phyloP scores from a whole-genome alignment of 179 eudicot species.

The Corrigiola litoralis region DNA sequence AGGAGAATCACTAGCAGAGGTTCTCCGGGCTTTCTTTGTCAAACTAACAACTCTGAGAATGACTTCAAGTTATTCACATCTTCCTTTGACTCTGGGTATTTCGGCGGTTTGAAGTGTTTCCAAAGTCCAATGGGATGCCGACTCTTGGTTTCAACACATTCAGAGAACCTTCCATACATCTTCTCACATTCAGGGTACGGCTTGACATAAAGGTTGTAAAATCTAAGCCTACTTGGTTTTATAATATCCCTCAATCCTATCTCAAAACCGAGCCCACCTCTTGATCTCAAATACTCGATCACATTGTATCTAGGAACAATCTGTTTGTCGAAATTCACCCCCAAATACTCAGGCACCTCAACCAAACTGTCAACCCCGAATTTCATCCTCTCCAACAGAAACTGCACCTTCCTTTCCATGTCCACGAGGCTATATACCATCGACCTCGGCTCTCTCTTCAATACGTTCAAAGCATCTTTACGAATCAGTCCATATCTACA shows the following conservation, averaged over 20 bases:
- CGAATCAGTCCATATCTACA: constrained; percentile 59
- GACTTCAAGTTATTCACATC: constrained; percentile 54
- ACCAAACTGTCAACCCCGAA: constrained; percentile 50
- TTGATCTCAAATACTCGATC: constrained; percentile 72
- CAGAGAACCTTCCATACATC: constrained; percentile 60
- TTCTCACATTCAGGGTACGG: constrained; percentile 95
- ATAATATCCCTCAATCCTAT: constrained; percentile 62
- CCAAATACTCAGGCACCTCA: constrained; percentile 84
- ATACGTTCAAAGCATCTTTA: constrained; percentile 67
- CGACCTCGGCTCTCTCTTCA: constrained; percentile 77
- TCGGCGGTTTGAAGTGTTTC: constrained; percentile 74
- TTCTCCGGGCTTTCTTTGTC: constrained; percentile 8
- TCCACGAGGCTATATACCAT: constrained; percentile 57
- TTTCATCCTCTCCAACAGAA: constrained; percentile 55
- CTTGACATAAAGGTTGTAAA: constrained; percentile 84
- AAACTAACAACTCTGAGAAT: constrained; percentile 38
- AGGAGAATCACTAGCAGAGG: neutral
- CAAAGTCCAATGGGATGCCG: constrained; percentile 75
- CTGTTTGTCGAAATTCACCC: constrained; percentile 83
- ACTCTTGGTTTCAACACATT: constrained; percentile 28
- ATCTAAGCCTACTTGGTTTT: constrained; percentile 61
- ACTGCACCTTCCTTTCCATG: constrained; percentile 67
- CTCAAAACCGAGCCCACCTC: constrained; percentile 73
- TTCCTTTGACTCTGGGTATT: constrained; percentile 35
- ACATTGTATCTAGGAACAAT: constrained; percentile 80